These are phyloP conservation scores for Endoconidiophora polonica DNA, from an alignment of 2,329 filamentous ascomycete genomes.

Conservation along the genomic window DNA sequence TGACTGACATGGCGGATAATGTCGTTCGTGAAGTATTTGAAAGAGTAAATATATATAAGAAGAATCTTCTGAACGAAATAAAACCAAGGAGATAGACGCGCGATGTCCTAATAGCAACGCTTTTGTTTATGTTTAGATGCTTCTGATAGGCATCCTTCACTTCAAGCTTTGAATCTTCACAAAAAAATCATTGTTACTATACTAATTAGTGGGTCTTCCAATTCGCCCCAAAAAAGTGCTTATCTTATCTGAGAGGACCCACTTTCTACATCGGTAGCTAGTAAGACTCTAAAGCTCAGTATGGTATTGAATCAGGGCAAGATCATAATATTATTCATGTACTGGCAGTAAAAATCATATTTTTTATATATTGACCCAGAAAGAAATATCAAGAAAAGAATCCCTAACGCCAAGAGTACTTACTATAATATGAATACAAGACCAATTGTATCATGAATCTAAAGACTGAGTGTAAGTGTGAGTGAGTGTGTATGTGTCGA, in stretches of 20 bases:
- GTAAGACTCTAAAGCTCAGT: background rate
- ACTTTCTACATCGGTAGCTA: background rate
- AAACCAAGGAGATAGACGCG: background rate
- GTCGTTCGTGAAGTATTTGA: background rate
- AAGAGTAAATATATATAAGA: background rate
- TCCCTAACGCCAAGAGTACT: too few species aligned
- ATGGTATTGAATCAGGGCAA: background rate
- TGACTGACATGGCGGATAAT: constrained; percentile 8
- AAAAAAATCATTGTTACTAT: background rate
- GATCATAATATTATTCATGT: too few species aligned
- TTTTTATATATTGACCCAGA: background rate
- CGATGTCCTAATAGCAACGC: background rate
- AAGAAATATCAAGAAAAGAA: background rate
- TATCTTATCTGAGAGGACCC: background rate
- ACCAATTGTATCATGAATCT: too few species aligned
- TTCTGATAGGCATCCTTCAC: too few species aligned
- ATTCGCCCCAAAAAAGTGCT: background rate
- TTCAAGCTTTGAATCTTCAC: background rate
- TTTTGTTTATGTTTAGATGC: background rate
- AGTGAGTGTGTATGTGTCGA: background rate
- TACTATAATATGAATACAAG: too few species aligned
- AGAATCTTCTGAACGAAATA: background rate
- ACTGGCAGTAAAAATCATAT: too few species aligned
- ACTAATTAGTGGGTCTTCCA: too few species aligned
- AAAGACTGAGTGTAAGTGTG: background rate